Conservation (phyloP, 2,329 filamentous ascomycete species). For the Penicillium sclerotiorum region DNA sequence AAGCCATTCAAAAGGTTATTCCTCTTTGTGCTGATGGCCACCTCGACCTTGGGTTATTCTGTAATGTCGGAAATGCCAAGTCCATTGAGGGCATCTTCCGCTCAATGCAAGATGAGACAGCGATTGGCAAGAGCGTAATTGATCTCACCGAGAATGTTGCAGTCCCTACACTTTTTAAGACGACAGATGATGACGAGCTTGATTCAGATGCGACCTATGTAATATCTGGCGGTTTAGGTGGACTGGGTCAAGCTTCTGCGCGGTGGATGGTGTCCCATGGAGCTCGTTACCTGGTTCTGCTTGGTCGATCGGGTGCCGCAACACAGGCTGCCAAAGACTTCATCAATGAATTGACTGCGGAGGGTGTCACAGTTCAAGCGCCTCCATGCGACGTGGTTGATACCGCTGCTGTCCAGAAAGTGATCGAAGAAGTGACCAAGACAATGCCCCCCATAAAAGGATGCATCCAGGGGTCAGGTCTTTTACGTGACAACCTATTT, state of each 20-base stretch:
- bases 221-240: not conserved
- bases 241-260: not conserved
- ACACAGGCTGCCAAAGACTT: not conserved
- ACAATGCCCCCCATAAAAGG: not conserved
- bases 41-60: not conserved
- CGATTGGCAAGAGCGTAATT: not conserved
- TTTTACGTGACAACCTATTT: not conserved
- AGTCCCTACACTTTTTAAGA: not conserved
- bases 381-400: not conserved
- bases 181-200: not conserved
- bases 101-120: not conserved
- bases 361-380: not conserved
- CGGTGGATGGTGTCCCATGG: not conserved
- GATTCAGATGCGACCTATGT: not conserved
- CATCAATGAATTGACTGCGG: not conserved
- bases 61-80: not conserved
- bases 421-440: not conserved
- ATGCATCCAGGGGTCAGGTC: not conserved
- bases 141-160: not conserved
- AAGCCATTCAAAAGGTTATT: not conserved
- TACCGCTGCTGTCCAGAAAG: not conserved
- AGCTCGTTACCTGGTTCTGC: not conserved
- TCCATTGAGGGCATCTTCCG: not conserved
- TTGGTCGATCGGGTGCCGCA: not conserved
- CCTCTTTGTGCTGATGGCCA: not conserved